These are phyloP conservation scores for Fusarium pseudograminearum DNA, from an alignment of 2,329 filamentous ascomycete genomes.

Conservation along the genomic window DNA sequence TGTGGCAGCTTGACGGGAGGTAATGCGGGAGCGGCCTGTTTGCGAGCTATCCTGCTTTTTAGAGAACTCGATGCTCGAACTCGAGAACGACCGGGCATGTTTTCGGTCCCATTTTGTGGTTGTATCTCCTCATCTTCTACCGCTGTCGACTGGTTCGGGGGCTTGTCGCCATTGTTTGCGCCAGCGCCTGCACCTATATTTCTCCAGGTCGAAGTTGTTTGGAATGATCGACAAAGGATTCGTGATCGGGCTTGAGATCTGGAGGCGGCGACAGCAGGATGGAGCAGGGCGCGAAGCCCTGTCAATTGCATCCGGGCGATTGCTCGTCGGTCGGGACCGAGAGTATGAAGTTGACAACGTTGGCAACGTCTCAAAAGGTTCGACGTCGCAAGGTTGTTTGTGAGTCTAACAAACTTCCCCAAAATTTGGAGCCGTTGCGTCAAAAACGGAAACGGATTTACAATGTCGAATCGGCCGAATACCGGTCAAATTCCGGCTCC, in stretches of 20 bases:
- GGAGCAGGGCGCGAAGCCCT: constrained; percentile 48
- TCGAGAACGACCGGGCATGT: constrained; percentile 46
- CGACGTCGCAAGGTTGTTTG: constrained; percentile 27
- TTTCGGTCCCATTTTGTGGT: constrained; percentile 47
- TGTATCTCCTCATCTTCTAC: constrained; percentile 48
- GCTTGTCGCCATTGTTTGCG: constrained; percentile 47
- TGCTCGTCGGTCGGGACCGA: constrained; percentile 33
- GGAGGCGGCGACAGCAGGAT: constrained; percentile 45
- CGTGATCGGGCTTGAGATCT: constrained; percentile 40
- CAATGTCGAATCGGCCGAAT: constrained; percentile 21
- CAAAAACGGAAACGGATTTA: constrained; percentile 26
- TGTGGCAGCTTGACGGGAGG: constrained; percentile 67
- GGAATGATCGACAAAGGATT: constrained; percentile 43
- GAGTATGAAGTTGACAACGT: constrained; percentile 4
- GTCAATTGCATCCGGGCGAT: constrained; percentile 50
- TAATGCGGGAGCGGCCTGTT: constrained; percentile 55
- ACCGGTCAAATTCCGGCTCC: constrained; percentile 12
- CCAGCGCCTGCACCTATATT: constrained; percentile 32
- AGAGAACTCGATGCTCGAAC: constrained; percentile 42
- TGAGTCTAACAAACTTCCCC: constrained; percentile 35
- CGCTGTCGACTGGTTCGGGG: constrained; percentile 44
- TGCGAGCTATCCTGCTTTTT: constrained; percentile 51
- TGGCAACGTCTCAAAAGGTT: constrained; percentile 4
- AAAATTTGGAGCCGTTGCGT: constrained; percentile 12
- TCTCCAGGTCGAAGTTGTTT: constrained; percentile 35